phyloP scores from a whole-genome alignment of 2,329 filamentous ascomycete species.

The Fusarium luffae region DNA sequence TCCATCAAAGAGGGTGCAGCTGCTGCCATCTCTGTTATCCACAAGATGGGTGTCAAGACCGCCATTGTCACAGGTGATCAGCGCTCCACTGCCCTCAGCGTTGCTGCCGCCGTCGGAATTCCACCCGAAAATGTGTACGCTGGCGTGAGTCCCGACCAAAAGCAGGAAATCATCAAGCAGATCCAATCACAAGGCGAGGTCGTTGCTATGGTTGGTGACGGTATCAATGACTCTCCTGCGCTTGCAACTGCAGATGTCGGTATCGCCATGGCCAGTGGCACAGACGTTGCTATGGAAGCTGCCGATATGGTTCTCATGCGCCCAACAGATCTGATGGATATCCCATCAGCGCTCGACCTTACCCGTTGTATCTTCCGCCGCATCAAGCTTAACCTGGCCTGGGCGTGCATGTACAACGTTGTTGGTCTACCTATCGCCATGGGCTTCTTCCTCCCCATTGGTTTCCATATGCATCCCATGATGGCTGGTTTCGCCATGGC shows the following conservation, averaged over 20 bases:
- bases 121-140: constrained; percentile 79
- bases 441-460: constrained; percentile 93
- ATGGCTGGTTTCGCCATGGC: constrained; percentile 96
- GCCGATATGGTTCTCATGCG: constrained; percentile 97
- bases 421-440: constrained; percentile 95
- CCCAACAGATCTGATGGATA: constrained; percentile 88
- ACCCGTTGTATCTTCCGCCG: constrained; percentile 86
- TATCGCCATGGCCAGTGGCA: constrained; percentile 91
- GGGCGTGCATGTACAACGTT: constrained; percentile 94
- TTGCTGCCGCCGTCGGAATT: constrained; percentile 87
- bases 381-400: constrained; percentile 92
- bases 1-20: constrained; percentile 89
- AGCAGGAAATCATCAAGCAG: constrained; percentile 83
- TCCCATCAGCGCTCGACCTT: constrained; percentile 87
- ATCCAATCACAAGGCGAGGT: constrained; percentile 80
- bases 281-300: constrained; percentile 97
- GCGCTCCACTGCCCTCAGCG: constrained; percentile 81
- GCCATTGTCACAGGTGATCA: constrained; percentile 97
- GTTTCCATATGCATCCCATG: constrained; percentile 89
- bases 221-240: constrained; percentile 97
- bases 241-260: constrained; percentile 92
- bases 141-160: constrained; percentile 90
- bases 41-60: constrained; percentile 85
- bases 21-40: constrained; percentile 82
- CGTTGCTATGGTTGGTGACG: constrained; percentile 97